Conservation (phyloP, 2,329 filamentous ascomycete species). For the Penicillium sp. region DNA sequence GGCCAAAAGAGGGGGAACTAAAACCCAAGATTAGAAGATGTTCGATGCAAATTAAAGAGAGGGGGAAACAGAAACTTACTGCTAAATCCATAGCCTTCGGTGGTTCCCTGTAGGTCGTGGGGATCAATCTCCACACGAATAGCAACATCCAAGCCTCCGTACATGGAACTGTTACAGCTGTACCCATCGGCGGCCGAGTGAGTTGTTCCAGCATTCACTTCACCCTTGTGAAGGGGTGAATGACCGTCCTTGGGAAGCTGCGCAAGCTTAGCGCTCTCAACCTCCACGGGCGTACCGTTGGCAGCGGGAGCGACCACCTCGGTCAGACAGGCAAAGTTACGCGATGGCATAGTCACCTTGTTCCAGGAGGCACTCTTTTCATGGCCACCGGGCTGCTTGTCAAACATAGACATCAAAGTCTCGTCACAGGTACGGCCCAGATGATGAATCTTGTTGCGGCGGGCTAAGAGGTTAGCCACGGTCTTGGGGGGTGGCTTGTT, state of each 20-base stretch:
- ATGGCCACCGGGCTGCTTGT: slow-evolving; percentile 58
- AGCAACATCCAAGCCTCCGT: slow-evolving; percentile 46
- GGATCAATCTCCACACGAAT: slow-evolving; percentile 50
- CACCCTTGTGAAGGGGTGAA: slow-evolving; percentile 70
- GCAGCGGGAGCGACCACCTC: slow-evolving; percentile 43
- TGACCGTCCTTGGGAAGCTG: slow-evolving; percentile 61
- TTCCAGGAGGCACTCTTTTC: slow-evolving; percentile 71
- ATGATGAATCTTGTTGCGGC: slow-evolving; percentile 66
- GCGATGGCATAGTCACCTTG: slow-evolving; percentile 76
- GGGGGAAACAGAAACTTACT: slow-evolving; percentile 36
- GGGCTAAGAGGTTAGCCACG: slow-evolving; percentile 63
- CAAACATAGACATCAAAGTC: slow-evolving; percentile 62
- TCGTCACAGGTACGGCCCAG: slow-evolving; percentile 63
- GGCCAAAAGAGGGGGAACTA: slow-evolving; percentile 23
- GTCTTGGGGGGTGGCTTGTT: slow-evolving; percentile 66
- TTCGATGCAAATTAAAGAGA: neutral
- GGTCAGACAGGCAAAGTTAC: slow-evolving; percentile 64
- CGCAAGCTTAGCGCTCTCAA: slow-evolving; percentile 30
- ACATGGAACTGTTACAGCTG: slow-evolving; percentile 36
- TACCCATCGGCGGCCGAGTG: slow-evolving; percentile 67
- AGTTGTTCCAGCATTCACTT: slow-evolving; percentile 71
- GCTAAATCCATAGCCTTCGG: slow-evolving; percentile 51
- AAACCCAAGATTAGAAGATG: neutral
- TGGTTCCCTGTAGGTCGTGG: slow-evolving; percentile 40
- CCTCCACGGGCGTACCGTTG: slow-evolving; percentile 20